Percentiles rank a stretch among this genome's conserved stretches.
phyloP scores from a whole-genome alignment of 495 filamentous ascomycete species.

The Choiromyces venosus region DNA sequence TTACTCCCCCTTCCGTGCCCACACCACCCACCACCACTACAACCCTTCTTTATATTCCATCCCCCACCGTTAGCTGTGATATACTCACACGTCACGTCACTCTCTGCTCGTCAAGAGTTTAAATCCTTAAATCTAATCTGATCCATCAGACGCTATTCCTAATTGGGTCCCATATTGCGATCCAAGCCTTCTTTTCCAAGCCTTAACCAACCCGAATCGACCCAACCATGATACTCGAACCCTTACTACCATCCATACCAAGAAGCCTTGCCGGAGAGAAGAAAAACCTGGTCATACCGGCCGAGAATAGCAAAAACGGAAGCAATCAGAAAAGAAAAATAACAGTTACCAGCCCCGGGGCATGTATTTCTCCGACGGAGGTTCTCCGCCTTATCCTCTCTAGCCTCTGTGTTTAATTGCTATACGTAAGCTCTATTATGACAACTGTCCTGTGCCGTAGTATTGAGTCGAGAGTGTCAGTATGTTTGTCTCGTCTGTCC shows the following conservation, averaged over 20 bases:
- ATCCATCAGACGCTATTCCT: neutral
- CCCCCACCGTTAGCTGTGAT: neutral
- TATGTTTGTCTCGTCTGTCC: neutral
- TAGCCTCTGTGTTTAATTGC: neutral
- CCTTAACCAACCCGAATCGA: neutral
- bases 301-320: neutral
- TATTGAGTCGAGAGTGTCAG: neutral
- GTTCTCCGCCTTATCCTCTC: neutral
- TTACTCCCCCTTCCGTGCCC: neutral
- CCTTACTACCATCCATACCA: neutral
- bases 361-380: conserved; percentile 3
- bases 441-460: neutral
- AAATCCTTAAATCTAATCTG: conserved; percentile 1
- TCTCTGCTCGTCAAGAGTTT: neutral
- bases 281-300: neutral
- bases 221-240: neutral
- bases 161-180: neutral
- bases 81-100: neutral
- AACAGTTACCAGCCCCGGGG: neutral
- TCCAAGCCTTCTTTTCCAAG: neutral
- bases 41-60: neutral
- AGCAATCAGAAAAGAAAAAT: neutral
- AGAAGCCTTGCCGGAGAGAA: neutral
- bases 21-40: neutral
- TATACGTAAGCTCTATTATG: neutral